Conservation (phyloP, 1,139 yeast genomes). For the Pichia sp. region DNA sequence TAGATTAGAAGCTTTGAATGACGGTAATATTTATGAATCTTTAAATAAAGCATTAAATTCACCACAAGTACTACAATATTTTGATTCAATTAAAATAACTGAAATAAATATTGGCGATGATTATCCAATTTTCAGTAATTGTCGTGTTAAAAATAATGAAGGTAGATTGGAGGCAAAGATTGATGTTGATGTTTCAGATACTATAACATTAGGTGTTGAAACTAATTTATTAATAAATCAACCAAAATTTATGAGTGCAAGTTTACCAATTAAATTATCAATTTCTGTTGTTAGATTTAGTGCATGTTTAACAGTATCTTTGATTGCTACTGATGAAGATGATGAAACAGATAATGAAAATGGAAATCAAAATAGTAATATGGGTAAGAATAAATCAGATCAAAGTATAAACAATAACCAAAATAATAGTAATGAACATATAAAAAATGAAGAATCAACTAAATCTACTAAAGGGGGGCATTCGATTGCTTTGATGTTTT, state of each 20-base stretch:
- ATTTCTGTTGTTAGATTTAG: slow-evolving; percentile 89
- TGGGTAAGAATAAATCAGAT: background rate
- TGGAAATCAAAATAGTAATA: slow-evolving; percentile 2
- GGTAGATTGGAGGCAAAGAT: slow-evolving; percentile 81
- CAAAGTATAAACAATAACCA: background rate
- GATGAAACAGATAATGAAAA: slow-evolving; percentile 5
- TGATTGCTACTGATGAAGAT: slow-evolving; percentile 36
- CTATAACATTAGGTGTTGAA: slow-evolving; percentile 82
- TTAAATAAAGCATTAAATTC: slow-evolving; percentile 42
- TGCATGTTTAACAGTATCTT: slow-evolving; percentile 82
- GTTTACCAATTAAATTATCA: slow-evolving; percentile 72
- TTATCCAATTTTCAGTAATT: slow-evolving; percentile 90
- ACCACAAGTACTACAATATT: slow-evolving; percentile 42
- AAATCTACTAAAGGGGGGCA: slow-evolving; percentile 8
- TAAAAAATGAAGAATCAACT: background rate
- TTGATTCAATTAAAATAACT: slow-evolving; percentile 71
- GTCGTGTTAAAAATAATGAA: slow-evolving; percentile 60
- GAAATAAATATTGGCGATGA: slow-evolving; percentile 93
- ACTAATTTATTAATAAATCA: slow-evolving; percentile 76
- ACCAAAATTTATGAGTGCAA: slow-evolving; percentile 80
- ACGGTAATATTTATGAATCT: slow-evolving; percentile 79
- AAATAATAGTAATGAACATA: background rate
- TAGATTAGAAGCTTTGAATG: slow-evolving; percentile 74
- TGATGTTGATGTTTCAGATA: slow-evolving; percentile 87
- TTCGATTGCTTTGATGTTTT: slow-evolving; percentile 68